Percentiles rank a stretch among this genome's conserved stretches.
phyloP scores from a whole-genome alignment of 176 grass and related monocot genomes.

The Oryza coarctata region DNA sequence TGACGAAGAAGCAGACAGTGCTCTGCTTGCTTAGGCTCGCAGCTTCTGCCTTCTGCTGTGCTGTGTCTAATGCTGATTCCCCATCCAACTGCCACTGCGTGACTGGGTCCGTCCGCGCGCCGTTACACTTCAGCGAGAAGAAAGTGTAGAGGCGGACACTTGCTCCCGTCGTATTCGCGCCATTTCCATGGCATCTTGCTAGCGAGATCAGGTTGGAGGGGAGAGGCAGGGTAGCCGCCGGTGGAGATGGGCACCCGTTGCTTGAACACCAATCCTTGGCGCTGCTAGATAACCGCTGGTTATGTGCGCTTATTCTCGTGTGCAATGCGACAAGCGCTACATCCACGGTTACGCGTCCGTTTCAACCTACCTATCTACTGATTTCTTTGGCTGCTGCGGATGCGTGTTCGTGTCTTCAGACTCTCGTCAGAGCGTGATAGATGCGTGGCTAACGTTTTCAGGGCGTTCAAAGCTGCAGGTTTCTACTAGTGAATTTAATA shows the following conservation, averaged over 20 bases:
- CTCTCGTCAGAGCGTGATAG: neutral
- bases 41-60: too few relatives aligned
- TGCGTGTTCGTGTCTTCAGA: neutral
- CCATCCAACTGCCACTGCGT: neutral
- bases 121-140: conserved; percentile 13
- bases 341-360: conserved; percentile 34
- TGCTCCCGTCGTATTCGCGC: conserved; percentile 10
- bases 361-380: conserved; percentile 45
- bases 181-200: conserved; percentile 29
- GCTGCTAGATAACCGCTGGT: neutral
- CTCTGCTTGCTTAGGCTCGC: too few relatives aligned
- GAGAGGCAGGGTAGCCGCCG: neutral
- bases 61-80: too few relatives aligned
- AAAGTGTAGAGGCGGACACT: neutral
- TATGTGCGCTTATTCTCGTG: neutral
- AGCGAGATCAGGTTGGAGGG: neutral
- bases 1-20: neutral
- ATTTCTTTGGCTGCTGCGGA: neutral
- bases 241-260: conserved; percentile 14
- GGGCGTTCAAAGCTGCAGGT: neutral
- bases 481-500: conserved; percentile 1
- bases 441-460: neutral
- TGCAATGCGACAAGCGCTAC: conserved; percentile 43
- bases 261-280: conserved; percentile 29
- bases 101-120: neutral